phyloP scores from a whole-genome alignment of 2,329 filamentous ascomycete genomes.

The Hymenoscyphus occultus region DNA sequence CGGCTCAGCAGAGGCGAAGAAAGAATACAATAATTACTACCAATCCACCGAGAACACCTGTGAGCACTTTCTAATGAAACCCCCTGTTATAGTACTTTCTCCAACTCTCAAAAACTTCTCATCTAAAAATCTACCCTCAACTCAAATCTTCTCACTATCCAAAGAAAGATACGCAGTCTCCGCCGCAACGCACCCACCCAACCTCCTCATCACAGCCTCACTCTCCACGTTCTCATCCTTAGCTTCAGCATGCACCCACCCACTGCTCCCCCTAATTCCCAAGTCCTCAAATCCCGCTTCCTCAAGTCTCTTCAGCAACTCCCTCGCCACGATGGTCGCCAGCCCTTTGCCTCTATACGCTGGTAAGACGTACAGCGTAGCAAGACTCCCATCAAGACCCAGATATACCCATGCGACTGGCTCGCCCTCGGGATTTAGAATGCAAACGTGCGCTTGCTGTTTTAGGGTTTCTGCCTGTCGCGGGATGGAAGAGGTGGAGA shows the following conservation, averaged over 20 bases:
- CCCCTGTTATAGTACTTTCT: background rate
- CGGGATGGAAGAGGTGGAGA: conserved; percentile 31
- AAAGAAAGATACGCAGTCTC: conserved; percentile 30
- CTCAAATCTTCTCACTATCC: conserved; percentile 24
- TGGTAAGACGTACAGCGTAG: conserved; percentile 33
- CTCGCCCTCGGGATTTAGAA: conserved; percentile 21
- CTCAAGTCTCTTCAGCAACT: conserved; percentile 24
- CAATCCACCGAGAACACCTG: background rate
- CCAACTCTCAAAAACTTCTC: background rate
- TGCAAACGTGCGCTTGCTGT: conserved; percentile 27
- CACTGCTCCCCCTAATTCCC: conserved; percentile 32
- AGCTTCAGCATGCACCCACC: conserved; percentile 34
- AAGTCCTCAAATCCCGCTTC: conserved; percentile 29
- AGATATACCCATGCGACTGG: conserved; percentile 34
- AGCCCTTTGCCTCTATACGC: conserved; percentile 31
- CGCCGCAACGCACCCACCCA: conserved; percentile 23
- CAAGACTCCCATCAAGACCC: conserved; percentile 32
- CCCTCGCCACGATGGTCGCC: conserved; percentile 27
- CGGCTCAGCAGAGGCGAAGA: background rate
- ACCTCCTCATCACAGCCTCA: conserved; percentile 32
- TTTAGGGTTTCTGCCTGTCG: conserved; percentile 27
- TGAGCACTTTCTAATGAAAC: background rate
- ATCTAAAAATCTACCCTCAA: background rate
- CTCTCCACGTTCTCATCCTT: conserved; percentile 32
- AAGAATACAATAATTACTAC: background rate